Evolutionary conservation across 495 filamentous ascomycete genomes (phyloP).

Genomic region (Beverwykella pulmonaria): DNA sequence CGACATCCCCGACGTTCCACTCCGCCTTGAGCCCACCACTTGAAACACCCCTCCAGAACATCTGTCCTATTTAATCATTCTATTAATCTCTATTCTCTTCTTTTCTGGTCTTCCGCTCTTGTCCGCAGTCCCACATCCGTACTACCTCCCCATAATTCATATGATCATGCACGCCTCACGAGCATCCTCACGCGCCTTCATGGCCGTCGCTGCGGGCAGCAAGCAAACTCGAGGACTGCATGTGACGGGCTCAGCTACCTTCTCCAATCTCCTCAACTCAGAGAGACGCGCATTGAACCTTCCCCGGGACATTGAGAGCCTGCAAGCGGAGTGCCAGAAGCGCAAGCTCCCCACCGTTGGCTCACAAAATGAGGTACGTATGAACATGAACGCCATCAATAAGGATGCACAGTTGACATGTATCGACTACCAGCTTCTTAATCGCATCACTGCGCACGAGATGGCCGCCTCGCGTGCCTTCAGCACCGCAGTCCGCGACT

Average conservation of each 20-base stretch:
- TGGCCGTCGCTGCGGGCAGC: slow-evolving; percentile 50
- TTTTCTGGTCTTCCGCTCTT: slow-evolving; percentile 2
- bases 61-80: not conserved
- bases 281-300: slow-evolving; percentile 44
- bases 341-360: slow-evolving; percentile 59
- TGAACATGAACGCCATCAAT: not conserved
- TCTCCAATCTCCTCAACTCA: slow-evolving; percentile 44
- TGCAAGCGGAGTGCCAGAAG: slow-evolving; percentile 45
- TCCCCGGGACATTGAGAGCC: slow-evolving; percentile 41
- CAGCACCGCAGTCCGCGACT: slow-evolving; percentile 54
- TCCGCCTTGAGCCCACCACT: not conserved
- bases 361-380: slow-evolving; percentile 53
- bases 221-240: slow-evolving; percentile 52
- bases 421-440: slow-evolving; percentile 53
- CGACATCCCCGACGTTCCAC: not conserved
- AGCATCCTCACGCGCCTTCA: slow-evolving; percentile 56
- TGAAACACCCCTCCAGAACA: slow-evolving; percentile 8
- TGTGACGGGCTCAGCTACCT: slow-evolving; percentile 53
- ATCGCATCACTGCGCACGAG: slow-evolving; percentile 57
- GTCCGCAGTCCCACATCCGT: not conserved
- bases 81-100: slow-evolving; percentile 2
- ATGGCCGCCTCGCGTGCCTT: slow-evolving; percentile 57
- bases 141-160: not conserved
- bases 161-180: slow-evolving; percentile 54
- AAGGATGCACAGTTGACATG: slow-evolving; percentile 42